A percentile compares a stretch with the other conserved stretches of the same genome.
phyloP scores from a whole-genome alignment of 2,329 filamentous ascomycete species.

The Scortechinia acanthostroma region DNA sequence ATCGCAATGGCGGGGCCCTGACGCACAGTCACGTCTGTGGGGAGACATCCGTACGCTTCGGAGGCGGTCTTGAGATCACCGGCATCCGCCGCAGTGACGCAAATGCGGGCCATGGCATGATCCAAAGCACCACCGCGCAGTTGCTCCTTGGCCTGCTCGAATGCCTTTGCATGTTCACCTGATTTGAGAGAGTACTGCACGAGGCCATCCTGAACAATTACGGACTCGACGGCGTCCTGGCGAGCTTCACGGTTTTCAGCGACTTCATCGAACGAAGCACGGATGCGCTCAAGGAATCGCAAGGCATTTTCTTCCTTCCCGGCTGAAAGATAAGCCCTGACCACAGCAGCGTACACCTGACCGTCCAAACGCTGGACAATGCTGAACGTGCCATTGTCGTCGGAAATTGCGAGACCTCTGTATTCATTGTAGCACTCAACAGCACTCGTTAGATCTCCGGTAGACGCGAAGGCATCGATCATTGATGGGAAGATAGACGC shows the following conservation, averaged over 20 bases:
- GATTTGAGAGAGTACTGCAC: slow-evolving; percentile 70
- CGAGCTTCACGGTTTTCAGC: slow-evolving; percentile 61
- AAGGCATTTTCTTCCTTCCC: slow-evolving; percentile 75
- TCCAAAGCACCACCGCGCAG: slow-evolving; percentile 12
- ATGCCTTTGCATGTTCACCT: slow-evolving; percentile 61
- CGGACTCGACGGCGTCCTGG: slow-evolving; percentile 68
- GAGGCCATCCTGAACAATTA: slow-evolving; percentile 68
- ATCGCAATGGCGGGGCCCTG: slow-evolving; percentile 68
- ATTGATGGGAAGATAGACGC: slow-evolving; percentile 82
- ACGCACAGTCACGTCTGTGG: slow-evolving; percentile 37
- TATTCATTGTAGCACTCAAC: slow-evolving; percentile 96
- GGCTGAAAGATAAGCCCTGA: slow-evolving; percentile 79
- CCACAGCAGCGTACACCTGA: slow-evolving; percentile 81
- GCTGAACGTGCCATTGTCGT: slow-evolving; percentile 67
- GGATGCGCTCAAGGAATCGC: slow-evolving; percentile 78
- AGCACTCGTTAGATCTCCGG: slow-evolving; percentile 76
- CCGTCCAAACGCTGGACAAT: slow-evolving; percentile 70
- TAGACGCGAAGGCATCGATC: slow-evolving; percentile 84
- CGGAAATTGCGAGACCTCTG: slow-evolving; percentile 75
- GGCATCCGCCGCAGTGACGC: slow-evolving; percentile 72
- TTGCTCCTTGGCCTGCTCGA: slow-evolving; percentile 38
- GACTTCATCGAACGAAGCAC: slow-evolving; percentile 49
- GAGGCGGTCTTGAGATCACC: slow-evolving; percentile 64
- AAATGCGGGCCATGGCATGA: slow-evolving; percentile 66
- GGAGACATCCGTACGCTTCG: slow-evolving; percentile 55